Evolutionary conservation across 106 monocot species (phyloP).

Genomic region (Xerophyta viscosa): DNA sequence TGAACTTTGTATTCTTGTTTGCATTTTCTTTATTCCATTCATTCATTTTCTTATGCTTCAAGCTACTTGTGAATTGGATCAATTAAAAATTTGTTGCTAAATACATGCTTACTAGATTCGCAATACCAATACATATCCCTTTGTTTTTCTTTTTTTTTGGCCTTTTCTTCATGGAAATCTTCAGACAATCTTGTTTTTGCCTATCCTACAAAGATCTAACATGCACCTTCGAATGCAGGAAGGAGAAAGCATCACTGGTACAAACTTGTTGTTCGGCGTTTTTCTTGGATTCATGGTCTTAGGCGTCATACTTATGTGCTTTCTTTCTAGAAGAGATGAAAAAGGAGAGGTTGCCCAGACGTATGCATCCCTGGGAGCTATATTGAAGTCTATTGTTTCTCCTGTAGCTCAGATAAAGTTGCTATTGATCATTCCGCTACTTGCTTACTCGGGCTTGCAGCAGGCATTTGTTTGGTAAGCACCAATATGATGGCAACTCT

Average conservation of each 20-base stretch:
- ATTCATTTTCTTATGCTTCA: too few relatives aligned
- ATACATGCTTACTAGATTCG: too few relatives aligned
- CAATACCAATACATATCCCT: too few relatives aligned
- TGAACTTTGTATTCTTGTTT: too few relatives aligned
- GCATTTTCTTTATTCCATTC: too few relatives aligned
- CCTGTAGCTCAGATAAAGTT: slow-evolving; percentile 58
- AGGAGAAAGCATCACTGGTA: slow-evolving; percentile 45
- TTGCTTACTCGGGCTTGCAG: slow-evolving; percentile 85
- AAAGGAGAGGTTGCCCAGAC: slow-evolving; percentile 22
- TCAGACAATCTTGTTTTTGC: background rate
- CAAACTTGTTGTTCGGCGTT: slow-evolving; percentile 58
- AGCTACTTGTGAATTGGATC: too few relatives aligned
- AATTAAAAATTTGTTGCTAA: too few relatives aligned
- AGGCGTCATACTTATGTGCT: slow-evolving; percentile 68
- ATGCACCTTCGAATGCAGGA: slow-evolving; percentile 25
- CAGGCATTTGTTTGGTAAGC: slow-evolving; percentile 89
- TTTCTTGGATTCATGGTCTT: slow-evolving; percentile 72
- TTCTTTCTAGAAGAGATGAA: slow-evolving; percentile 68
- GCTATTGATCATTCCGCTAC: slow-evolving; percentile 69
- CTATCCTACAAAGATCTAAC: background rate
- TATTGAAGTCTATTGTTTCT: slow-evolving; percentile 48
- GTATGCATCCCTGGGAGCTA: slow-evolving; percentile 21
- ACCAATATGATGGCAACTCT: background rate
- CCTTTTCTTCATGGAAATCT: background rate
- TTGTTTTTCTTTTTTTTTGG: background rate